phyloP scores from a whole-genome alignment of 2,329 filamentous ascomycete genomes.

The Neophaeococcomyces aloes region DNA sequence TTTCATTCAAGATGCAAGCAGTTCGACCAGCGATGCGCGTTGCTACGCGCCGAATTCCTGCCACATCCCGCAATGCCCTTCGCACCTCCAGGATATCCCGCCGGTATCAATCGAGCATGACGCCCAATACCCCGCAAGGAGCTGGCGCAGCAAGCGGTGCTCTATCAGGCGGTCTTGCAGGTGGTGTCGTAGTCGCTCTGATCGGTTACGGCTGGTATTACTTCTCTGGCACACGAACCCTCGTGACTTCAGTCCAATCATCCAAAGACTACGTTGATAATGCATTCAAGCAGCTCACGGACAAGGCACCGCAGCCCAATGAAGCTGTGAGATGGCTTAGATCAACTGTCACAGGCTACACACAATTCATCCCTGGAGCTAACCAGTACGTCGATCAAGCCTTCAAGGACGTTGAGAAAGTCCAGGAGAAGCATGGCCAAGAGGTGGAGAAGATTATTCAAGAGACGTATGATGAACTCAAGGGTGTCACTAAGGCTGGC shows the following conservation, averaged over 20 bases:
- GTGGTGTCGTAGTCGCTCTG: conserved; percentile 38
- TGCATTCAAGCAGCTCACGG: conserved; percentile 50
- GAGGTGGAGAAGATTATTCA: conserved; percentile 60
- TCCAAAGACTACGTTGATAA: conserved; percentile 52
- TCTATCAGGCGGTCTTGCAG: conserved; percentile 40
- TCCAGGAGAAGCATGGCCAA: conserved; percentile 55
- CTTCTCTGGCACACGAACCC: conserved; percentile 40
- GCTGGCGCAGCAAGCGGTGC: conserved; percentile 28
- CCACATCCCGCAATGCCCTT: not conserved
- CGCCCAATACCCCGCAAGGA: conserved; percentile 19
- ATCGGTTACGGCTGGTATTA: conserved; percentile 45
- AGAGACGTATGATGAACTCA: conserved; percentile 58
- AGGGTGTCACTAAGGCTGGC: conserved; percentile 48
- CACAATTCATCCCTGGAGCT: conserved; percentile 61
- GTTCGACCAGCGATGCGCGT: not conserved
- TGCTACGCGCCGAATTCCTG: not conserved
- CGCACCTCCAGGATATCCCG: conserved; percentile 6
- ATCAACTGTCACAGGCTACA: conserved; percentile 57
- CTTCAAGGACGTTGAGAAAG: conserved; percentile 60
- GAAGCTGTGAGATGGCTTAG: conserved; percentile 57
- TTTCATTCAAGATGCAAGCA: not conserved
- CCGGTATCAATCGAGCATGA: conserved; percentile 25
- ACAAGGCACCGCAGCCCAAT: conserved; percentile 54
- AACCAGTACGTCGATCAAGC: conserved; percentile 56
- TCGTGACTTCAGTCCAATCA: conserved; percentile 42